Evolutionary conservation across 1,139 yeast species (phyloP).

Genomic region (Kluyveromyces sp.): DNA sequence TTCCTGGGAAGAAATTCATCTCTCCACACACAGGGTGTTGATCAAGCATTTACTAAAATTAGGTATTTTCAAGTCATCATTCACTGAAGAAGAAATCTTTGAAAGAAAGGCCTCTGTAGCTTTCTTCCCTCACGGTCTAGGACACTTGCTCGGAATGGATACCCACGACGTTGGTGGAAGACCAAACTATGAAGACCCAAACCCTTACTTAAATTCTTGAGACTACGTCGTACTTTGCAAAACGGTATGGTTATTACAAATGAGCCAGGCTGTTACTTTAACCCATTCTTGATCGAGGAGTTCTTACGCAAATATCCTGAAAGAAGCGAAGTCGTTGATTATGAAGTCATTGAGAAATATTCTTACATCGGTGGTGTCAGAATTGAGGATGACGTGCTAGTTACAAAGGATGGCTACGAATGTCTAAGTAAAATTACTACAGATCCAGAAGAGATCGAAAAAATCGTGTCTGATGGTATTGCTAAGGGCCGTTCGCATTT

Average conservation of each 20-base stretch:
- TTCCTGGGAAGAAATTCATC: conserved; percentile 77
- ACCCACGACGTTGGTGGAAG: conserved; percentile 93
- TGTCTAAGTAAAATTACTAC: conserved; percentile 76
- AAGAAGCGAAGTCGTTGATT: conserved; percentile 55
- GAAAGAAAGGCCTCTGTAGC: conserved; percentile 63
- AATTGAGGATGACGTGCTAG: conserved; percentile 85
- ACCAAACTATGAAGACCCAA: conserved; percentile 76
- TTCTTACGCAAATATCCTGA: conserved; percentile 46
- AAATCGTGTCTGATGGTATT: conserved; percentile 66
- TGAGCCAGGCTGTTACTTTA: conserved; percentile 93
- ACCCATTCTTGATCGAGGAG: conserved; percentile 68
- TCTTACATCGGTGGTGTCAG: conserved; percentile 92
- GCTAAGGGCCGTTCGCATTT: conserved; percentile 55
- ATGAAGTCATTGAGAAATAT: conserved; percentile 62
- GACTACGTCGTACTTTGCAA: conserved; percentile 67
- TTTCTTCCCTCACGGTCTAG: conserved; percentile 92
- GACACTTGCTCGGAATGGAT: conserved; percentile 89
- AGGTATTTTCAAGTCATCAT: conserved; percentile 66
- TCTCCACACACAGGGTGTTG: conserved; percentile 68
- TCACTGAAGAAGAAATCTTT: conserved; percentile 56
- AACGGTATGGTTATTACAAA: conserved; percentile 84
- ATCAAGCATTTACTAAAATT: conserved; percentile 62
- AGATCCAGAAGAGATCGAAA: conserved; percentile 73
- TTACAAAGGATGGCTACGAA: conserved; percentile 70
- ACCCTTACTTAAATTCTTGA: conserved; percentile 66